Percentiles rank a stretch among this genome's conserved stretches.
phyloP scores from a whole-genome alignment of 371 early-diverging fungal species.

The Mortierella sp. region DNA sequence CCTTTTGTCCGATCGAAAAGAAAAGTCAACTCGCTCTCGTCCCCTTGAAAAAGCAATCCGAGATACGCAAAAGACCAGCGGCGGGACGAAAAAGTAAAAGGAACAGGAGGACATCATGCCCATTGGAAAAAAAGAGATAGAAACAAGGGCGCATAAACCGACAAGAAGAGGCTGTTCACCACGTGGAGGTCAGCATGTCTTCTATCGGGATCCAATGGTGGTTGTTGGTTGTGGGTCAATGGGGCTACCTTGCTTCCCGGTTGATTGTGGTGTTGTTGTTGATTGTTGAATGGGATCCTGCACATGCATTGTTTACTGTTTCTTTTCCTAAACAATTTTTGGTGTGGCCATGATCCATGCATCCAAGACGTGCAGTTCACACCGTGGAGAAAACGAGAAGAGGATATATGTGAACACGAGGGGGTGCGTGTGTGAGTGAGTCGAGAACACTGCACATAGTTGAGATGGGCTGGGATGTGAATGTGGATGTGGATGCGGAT shows the following conservation, averaged over 20 bases:
- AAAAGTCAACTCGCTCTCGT: neutral
- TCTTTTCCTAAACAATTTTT: neutral
- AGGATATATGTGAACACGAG: no score
- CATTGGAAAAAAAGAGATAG: neutral
- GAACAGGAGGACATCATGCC: neutral
- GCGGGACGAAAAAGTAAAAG: neutral
- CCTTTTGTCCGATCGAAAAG: neutral
- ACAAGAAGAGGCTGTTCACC: conserved; percentile 1
- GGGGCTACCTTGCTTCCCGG: neutral
- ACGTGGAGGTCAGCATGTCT: conserved; percentile 3
- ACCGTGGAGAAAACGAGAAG: neutral
- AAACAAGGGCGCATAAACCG: neutral
- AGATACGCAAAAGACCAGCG: neutral
- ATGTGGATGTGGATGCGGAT: no score
- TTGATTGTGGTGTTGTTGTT: neutral
- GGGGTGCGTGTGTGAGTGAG: neutral
- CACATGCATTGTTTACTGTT: neutral
- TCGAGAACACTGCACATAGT: neutral
- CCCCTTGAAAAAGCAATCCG: conserved; percentile 13
- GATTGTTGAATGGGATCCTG: neutral
- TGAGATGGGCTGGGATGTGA: neutral
- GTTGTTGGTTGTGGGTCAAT: no score
- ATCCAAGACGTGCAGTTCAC: no score
- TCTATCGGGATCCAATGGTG: neutral
- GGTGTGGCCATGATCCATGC: neutral